Evolutionary conservation across 345 rosid genomes (phyloP).

Genomic region (Eucalyptus albens): DNA sequence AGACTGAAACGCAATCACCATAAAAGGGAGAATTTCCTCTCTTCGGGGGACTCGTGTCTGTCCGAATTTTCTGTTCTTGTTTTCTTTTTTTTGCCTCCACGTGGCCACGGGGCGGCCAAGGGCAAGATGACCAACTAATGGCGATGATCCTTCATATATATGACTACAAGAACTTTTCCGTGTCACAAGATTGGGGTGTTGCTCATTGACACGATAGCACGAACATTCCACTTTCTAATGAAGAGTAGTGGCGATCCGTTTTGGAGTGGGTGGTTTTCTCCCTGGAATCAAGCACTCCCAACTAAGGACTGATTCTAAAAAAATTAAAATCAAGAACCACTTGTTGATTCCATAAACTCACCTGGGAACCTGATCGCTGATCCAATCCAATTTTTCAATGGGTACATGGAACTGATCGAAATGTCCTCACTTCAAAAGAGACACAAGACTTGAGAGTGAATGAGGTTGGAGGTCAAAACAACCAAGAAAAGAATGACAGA

Average conservation of each 20-base stretch:
- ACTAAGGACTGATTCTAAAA: too few relatives aligned
- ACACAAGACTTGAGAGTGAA: neutral
- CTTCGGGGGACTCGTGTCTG: neutral
- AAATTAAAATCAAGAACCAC: too few relatives aligned
- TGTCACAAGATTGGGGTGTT: neutral
- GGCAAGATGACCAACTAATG: neutral
- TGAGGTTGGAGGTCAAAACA: neutral
- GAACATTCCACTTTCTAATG: neutral
- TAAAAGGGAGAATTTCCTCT: neutral
- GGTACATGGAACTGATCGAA: neutral
- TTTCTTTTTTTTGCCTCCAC: neutral
- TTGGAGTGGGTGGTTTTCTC: too few relatives aligned
- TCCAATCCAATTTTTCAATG: neutral
- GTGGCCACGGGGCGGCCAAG: neutral
- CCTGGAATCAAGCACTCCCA: too few relatives aligned
- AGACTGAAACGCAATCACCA: neutral
- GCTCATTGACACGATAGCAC: neutral
- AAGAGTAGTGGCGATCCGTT: too few relatives aligned
- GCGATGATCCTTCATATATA: neutral
- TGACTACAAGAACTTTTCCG: neutral
- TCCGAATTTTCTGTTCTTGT: neutral
- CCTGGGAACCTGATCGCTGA: accelerated
- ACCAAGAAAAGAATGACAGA: neutral
- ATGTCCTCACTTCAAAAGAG: neutral
- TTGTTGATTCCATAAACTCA: neutral